Evolutionary conservation across 2,329 filamentous ascomycete genomes (phyloP).

Genomic region (Shiraia bambusicola): DNA sequence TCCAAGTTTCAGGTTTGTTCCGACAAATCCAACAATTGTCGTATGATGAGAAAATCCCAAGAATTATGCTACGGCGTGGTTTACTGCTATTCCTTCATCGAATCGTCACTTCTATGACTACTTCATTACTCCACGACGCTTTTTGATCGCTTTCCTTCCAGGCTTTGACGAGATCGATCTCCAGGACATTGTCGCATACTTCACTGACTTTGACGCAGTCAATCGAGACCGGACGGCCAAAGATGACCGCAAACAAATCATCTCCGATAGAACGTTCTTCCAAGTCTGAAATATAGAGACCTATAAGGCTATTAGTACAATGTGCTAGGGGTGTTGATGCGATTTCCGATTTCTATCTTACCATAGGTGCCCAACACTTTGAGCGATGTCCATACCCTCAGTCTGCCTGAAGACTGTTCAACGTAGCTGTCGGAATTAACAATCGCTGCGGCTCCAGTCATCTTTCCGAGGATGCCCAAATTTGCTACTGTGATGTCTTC

Average conservation of each 20-base stretch:
- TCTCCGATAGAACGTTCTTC: conserved; percentile 60
- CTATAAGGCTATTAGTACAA: conserved; percentile 44
- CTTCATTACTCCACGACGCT: conserved; percentile 71
- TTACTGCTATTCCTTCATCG: conserved; percentile 16
- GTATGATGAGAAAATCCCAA: background rate
- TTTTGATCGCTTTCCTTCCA: conserved; percentile 74
- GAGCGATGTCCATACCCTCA: conserved; percentile 67
- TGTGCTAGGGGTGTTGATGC: background rate
- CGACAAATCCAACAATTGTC: too few relatives aligned
- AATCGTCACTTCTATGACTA: conserved; percentile 37
- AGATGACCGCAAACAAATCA: conserved; percentile 74
- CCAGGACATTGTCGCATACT: conserved; percentile 62
- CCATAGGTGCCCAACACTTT: conserved; percentile 79
- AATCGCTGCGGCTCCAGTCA: conserved; percentile 83
- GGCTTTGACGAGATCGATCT: conserved; percentile 74
- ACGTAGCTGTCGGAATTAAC: conserved; percentile 61
- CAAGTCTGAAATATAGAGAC: conserved; percentile 75
- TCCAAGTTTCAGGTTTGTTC: too few relatives aligned
- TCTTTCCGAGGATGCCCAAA: conserved; percentile 80
- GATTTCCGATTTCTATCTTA: conserved; percentile 43
- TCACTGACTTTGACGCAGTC: conserved; percentile 63
- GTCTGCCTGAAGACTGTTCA: conserved; percentile 57
- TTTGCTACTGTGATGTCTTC: conserved; percentile 60
- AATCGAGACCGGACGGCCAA: conserved; percentile 67
- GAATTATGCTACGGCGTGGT: background rate